Base-by-base conservation (phyloP, 148 eudicot genomes). In the Polygonum aviculare region DNA sequence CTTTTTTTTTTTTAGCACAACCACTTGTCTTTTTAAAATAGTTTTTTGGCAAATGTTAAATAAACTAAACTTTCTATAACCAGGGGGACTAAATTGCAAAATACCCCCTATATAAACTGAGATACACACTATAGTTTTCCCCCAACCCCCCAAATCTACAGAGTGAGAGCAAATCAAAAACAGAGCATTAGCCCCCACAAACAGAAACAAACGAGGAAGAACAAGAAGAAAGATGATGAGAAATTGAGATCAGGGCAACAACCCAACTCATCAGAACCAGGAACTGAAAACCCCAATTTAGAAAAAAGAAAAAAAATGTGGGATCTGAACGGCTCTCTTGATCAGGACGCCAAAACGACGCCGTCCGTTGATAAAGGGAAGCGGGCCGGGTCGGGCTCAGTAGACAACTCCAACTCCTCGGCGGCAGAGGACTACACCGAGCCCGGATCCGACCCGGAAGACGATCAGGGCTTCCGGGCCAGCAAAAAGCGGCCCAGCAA, bases 241-340 rank as follows among this genome's bases (percentile, higher is more conserved):
- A 7, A 33, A 2, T 12, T 31, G 70, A 14, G 12, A 4, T 12
- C 55, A 52, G 74, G 19, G 55, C 67, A 45, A 39, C 51, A 77
- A 50, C 62, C 41, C 14, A 12, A 39, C 8, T 26, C 19, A 54
- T 18, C 4, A 16, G 10, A 59, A 62, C 31, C 4, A 8, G 10
- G 65, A 8, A 21, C 9, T 59, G 19, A 51, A 12, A n/a, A 6
- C 15, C 18, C 11, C 12, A 71, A 71, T 15, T 18, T 0, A 31
- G 50, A 4, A 19, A 49, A 8, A 41, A 5, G 45, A 54, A 47
- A 51, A 75, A 65, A 77, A 90, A 94, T 95, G 98, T 92, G 98
- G 98, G 88, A 95, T 88, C 94, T 95, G 57, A 95, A 94, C 81
- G 92, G 83, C 80, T 44, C 47, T 10, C 47, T 44, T 44, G 47